A percentile compares a stretch with the other conserved stretches of the same genome.
Evolutionary conservation across 2,329 filamentous ascomycete genomes (phyloP).

Genomic region (Lachnellula arida): DNA sequence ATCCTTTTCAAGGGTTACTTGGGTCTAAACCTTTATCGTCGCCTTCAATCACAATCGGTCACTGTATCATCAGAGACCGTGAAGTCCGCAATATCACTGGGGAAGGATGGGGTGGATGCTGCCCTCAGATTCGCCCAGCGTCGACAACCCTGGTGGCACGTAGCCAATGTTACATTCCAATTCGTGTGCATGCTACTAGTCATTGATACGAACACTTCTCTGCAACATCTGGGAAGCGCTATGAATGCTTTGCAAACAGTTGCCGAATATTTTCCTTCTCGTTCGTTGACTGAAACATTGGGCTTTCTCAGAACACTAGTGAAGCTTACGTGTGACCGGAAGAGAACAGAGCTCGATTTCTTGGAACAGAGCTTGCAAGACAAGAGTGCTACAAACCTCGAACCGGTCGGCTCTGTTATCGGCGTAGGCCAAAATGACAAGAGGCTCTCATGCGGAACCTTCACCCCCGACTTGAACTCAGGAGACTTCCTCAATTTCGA

Average conservation of each 20-base stretch:
- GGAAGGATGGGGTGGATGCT: neutral
- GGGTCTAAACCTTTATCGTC: neutral
- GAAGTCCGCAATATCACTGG: neutral
- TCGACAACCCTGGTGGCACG: conserved; percentile 8
- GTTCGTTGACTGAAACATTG: neutral
- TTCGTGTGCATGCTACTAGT: conserved; percentile 12
- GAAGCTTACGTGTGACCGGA: neutral
- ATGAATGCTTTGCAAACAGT: conserved; percentile 9
- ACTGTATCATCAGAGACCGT: neutral
- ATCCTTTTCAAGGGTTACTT: neutral
- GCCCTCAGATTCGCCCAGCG: neutral
- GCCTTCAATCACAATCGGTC: neutral
- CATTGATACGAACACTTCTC: conserved; percentile 6
- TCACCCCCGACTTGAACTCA: neutral
- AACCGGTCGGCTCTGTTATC: neutral
- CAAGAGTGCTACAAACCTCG: neutral
- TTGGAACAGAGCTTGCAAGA: neutral
- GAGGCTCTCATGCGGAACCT: neutral
- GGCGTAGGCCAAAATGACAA: neutral
- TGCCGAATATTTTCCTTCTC: conserved; percentile 10
- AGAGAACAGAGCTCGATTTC: neutral
- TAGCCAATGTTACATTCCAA: conserved; percentile 15
- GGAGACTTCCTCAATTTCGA: neutral
- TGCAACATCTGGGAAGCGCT: conserved; percentile 4
- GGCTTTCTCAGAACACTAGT: neutral